Conservation (phyloP, 83 land plant species). For the Thuja plicata region DNA sequence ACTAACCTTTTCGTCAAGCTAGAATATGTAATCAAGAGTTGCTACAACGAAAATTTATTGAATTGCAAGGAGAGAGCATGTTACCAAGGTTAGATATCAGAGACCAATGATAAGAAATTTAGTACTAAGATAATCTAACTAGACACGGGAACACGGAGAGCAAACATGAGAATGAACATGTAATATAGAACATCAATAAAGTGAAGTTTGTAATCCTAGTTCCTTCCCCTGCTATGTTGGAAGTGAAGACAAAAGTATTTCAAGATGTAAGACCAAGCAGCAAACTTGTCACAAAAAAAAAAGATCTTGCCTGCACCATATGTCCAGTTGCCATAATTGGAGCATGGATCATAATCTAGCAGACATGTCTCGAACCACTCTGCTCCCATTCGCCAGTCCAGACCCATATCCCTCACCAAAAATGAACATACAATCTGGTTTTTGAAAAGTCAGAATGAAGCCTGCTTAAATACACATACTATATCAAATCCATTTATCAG, state of each 20-base stretch:
- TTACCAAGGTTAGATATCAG: not conserved
- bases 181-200: not conserved
- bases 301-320: conserved; percentile 90
- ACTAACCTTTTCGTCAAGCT: not conserved
- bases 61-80: not conserved
- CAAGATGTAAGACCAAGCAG: not conserved
- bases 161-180: not conserved
- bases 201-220: not conserved
- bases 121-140: not conserved
- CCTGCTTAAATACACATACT: not conserved
- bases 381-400: conserved; percentile 99
- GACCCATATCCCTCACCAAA: conserved; percentile 96
- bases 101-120: not conserved
- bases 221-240: not conserved
- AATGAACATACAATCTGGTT: conserved; percentile 97
- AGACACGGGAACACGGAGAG: not conserved
- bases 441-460: not conserved
- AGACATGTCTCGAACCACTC: conserved; percentile 99
- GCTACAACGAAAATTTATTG: not conserved
- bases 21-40: not conserved
- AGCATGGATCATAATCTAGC: conserved; percentile 96
- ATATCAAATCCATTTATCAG: not conserved
- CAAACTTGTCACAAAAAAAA: not conserved
- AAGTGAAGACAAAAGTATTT: not conserved
- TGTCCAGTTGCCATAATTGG: conserved; percentile 99